These are phyloP conservation scores for Debaryomyces robertsiae DNA, from an alignment of 1,139 yeast species.

Conservation along the genomic window DNA sequence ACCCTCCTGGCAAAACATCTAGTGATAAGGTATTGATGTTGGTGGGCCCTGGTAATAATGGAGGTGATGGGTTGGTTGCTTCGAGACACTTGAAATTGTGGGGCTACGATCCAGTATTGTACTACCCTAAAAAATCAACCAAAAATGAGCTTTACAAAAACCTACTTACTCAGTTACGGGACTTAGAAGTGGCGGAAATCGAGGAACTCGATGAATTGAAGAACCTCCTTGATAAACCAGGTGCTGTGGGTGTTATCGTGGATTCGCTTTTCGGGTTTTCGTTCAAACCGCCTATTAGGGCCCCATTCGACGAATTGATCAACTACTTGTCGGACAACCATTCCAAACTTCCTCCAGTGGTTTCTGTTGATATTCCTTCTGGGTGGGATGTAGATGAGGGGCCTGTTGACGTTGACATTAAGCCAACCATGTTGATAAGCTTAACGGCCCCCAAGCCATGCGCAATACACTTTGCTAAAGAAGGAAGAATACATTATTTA, in stretches of 20 bases:
- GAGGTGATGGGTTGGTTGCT: constrained; percentile 95
- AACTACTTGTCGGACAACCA: constrained; percentile 40
- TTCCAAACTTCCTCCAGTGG: constrained; percentile 52
- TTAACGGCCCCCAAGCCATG: constrained; percentile 96
- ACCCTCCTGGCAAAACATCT: constrained; percentile 38
- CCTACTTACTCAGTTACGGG: constrained; percentile 60
- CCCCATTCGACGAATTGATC: constrained; percentile 71
- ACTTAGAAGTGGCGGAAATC: constrained; percentile 52
- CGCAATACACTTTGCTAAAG: constrained; percentile 47
- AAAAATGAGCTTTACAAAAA: constrained; percentile 46
- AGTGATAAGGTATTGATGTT: constrained; percentile 58
- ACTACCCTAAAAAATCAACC: constrained; percentile 62
- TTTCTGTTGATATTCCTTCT: constrained; percentile 89
- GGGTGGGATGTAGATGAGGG: constrained; percentile 97
- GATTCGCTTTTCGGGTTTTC: constrained; percentile 95
- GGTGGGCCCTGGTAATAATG: constrained; percentile 96
- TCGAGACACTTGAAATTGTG: constrained; percentile 85
- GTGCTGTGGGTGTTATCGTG: constrained; percentile 44
- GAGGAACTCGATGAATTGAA: constrained; percentile 39
- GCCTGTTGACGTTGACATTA: constrained; percentile 51
- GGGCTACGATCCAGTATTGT: constrained; percentile 71
- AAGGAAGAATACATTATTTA: constrained; percentile 59
- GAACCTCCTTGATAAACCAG: constrained; percentile 22
- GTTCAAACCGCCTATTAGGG: constrained; percentile 83
- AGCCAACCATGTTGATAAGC: constrained; percentile 73